These are phyloP conservation scores for Candida namnaoensis DNA, from an alignment of 805 yeast species.

Conservation along the genomic window DNA sequence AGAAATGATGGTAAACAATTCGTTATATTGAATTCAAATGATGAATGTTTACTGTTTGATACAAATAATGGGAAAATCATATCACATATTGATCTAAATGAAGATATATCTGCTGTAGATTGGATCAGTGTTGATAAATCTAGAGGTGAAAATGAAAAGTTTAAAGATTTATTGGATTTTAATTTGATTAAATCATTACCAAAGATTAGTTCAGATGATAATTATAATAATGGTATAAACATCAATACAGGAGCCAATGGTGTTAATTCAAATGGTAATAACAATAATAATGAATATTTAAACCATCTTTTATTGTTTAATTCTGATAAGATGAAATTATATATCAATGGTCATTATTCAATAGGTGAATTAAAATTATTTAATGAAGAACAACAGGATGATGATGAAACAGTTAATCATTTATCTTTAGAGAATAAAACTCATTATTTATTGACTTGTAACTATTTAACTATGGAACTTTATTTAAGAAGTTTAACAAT, in stretches of 20 bases:
- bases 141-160: constrained; percentile 1
- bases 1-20: constrained; percentile 30
- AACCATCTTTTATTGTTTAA: constrained; percentile 18
- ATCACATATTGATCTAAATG: constrained; percentile 4
- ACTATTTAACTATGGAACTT: constrained; percentile 12
- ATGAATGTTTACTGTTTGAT: constrained; percentile 32
- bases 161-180: constrained; percentile 18
- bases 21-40: constrained; percentile 36
- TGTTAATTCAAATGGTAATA: neutral
- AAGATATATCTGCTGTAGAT: constrained; percentile 6
- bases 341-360: constrained; percentile 24
- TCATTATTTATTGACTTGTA: constrained; percentile 13
- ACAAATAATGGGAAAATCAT: constrained; percentile 36
- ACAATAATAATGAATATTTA: constrained; percentile 11
- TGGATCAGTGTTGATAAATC: constrained; percentile 5
- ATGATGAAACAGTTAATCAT: constrained; percentile 11
- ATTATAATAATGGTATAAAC: too few species aligned
- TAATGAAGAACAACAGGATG: constrained; percentile 2
- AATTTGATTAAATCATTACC: constrained; percentile 28
- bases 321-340: constrained; percentile 16
- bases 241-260: too few species aligned
- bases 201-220: constrained; percentile 4
- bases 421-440: constrained; percentile 2
- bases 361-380: constrained; percentile 14
- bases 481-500: constrained; percentile 9